Evolutionary conservation across 2,329 filamentous ascomycete genomes (phyloP).

Genomic region (Metarhizium guizhouense): DNA sequence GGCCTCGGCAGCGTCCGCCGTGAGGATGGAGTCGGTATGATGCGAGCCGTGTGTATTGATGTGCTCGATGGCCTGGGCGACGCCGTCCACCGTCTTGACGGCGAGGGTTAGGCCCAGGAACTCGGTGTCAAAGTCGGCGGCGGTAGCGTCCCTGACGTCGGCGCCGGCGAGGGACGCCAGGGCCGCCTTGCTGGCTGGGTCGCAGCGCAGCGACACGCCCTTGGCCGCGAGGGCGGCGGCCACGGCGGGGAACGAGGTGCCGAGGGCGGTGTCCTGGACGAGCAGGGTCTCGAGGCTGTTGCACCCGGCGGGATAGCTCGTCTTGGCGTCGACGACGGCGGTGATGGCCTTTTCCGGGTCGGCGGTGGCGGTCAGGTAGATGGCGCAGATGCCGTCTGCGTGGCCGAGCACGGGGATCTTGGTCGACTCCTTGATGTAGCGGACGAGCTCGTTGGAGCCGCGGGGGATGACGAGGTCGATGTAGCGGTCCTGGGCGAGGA

Average conservation of each 20-base stretch:
- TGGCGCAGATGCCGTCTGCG: conserved; percentile 83
- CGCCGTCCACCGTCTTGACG: conserved; percentile 63
- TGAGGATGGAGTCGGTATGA: conserved; percentile 90
- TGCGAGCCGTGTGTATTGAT: conserved; percentile 90
- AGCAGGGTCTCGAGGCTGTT: conserved; percentile 91
- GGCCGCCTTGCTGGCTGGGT: conserved; percentile 56
- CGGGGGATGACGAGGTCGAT: conserved; percentile 95
- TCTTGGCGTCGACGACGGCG: conserved; percentile 86
- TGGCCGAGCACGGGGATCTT: conserved; percentile 95
- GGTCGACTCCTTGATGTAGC: conserved; percentile 81
- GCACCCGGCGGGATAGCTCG: conserved; percentile 89
- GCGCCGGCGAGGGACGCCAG: conserved; percentile 40
- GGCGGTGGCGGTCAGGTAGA: conserved; percentile 75
- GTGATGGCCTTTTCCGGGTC: conserved; percentile 61
- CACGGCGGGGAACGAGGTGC: conserved; percentile 58
- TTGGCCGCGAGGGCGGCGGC: conserved; percentile 66
- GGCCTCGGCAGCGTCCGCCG: conserved; percentile 55
- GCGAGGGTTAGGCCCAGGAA: conserved; percentile 80
- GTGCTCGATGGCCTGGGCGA: conserved; percentile 70
- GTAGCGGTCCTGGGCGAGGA: conserved; percentile 76
- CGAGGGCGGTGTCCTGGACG: conserved; percentile 63
- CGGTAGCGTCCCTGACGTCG: conserved; percentile 54
- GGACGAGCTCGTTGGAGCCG: conserved; percentile 81
- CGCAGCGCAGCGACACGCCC: conserved; percentile 78
- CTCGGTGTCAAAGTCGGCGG: conserved; percentile 76